Conservation (phyloP, 139 green algal genomes). For the Chlamydomonas sp. region DNA sequence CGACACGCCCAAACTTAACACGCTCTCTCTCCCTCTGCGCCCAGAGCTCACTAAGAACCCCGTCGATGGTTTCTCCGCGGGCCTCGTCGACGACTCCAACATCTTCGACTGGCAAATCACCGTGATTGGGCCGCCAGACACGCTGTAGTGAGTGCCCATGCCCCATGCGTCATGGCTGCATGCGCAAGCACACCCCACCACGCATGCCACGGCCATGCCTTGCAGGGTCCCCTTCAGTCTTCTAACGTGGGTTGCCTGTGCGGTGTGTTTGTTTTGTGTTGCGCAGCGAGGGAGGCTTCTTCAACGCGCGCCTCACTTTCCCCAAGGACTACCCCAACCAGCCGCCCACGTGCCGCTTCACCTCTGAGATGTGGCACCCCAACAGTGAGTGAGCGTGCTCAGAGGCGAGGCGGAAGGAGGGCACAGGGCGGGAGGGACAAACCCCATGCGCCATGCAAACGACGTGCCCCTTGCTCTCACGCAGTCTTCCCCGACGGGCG, state of each 20-base stretch:
- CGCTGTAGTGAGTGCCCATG: slow-evolving; percentile 85
- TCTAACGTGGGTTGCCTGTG: too few species aligned
- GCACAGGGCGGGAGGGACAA: too few species aligned
- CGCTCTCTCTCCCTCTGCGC: background rate
- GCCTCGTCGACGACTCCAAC: slow-evolving; percentile 93
- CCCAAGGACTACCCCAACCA: slow-evolving; percentile 96
- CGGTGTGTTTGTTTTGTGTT: too few species aligned
- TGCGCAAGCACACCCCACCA: too few species aligned
- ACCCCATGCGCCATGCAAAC: too few species aligned
- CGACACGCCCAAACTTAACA: background rate
- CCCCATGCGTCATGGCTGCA: too few species aligned
- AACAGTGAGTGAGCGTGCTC: too few species aligned
- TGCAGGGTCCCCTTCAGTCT: too few species aligned
- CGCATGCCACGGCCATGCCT: too few species aligned
- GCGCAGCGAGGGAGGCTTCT: slow-evolving; percentile 96
- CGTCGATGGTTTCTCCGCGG: slow-evolving; percentile 97
- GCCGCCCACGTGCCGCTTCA: slow-evolving; percentile 90
- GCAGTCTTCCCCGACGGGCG: slow-evolving; percentile 23
- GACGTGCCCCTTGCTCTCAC: too few species aligned
- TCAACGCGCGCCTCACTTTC: slow-evolving; percentile 93
- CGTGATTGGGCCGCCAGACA: slow-evolving; percentile 96
- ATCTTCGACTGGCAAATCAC: slow-evolving; percentile 97
- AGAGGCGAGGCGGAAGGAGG: too few species aligned
- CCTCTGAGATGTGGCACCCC: slow-evolving; percentile 97
- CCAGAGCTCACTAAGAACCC: slow-evolving; percentile 94